Conservation (phyloP, 495 filamentous ascomycete species). For the Choiromyces venosus region DNA sequence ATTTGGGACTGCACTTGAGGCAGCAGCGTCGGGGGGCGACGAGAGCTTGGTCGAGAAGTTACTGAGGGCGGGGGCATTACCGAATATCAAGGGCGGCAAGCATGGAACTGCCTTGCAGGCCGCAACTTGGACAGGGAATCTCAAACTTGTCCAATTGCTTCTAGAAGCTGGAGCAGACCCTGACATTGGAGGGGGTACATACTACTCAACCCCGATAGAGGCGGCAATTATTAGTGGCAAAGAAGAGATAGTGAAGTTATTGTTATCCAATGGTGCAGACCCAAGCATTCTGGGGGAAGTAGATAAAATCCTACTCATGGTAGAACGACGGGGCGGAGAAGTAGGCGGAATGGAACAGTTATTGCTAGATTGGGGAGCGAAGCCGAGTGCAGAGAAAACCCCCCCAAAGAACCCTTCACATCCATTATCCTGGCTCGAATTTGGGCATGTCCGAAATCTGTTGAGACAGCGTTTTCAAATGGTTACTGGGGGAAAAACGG, state of each 20-base stretch:
- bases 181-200: constrained; percentile 1
- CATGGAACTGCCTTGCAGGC: constrained; percentile 15
- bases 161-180: constrained; percentile 11
- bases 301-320: neutral
- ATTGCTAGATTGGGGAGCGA: constrained; percentile 9
- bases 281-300: neutral
- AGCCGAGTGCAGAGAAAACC: constrained; percentile 11
- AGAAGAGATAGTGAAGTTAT: constrained; percentile 6
- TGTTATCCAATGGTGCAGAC: constrained; percentile 8
- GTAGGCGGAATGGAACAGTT: neutral
- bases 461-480: neutral
- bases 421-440: neutral
- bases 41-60: neutral
- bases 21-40: constrained; percentile 8
- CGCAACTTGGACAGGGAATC: constrained; percentile 2
- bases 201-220: constrained; percentile 1
- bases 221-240: constrained; percentile 1
- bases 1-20: constrained; percentile 10
- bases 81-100: constrained; percentile 4
- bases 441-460: neutral
- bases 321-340: neutral
- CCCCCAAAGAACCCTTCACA: neutral
- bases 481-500: neutral
- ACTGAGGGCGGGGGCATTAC: constrained; percentile 1
- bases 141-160: constrained; percentile 7